These are phyloP conservation scores for Solanum commersonii DNA, from an alignment of 257 asterid species.

Conservation along the genomic window DNA sequence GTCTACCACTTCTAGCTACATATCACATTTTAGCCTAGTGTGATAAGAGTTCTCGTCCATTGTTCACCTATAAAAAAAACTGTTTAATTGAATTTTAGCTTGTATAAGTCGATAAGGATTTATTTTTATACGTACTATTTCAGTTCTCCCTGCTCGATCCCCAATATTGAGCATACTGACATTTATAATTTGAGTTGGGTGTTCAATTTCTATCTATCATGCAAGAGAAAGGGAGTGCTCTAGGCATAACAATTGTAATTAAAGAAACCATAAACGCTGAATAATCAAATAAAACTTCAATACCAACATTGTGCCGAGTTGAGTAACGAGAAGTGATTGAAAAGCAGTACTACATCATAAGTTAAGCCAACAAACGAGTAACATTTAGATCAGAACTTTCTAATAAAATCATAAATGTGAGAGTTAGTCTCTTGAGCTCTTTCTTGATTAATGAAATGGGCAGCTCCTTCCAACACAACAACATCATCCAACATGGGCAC, in stretches of 20 bases:
- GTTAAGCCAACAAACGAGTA: background rate
- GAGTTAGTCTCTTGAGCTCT: conserved; percentile 41
- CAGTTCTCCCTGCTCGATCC: too few relatives aligned
- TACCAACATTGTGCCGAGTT: background rate
- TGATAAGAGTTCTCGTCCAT: background rate
- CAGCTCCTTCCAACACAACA: conserved; percentile 52
- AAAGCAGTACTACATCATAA: background rate
- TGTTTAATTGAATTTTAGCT: background rate
- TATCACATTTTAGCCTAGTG: background rate
- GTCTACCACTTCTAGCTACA: background rate
- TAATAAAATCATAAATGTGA: conserved; percentile 43
- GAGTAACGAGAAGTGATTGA: background rate
- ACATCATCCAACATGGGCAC: conserved; percentile 73
- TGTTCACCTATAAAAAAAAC: background rate
- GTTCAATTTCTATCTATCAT: background rate
- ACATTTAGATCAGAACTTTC: conserved; percentile 13
- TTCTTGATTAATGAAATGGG: conserved; percentile 87
- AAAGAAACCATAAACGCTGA: background rate
- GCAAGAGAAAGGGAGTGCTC: background rate
- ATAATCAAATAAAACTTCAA: background rate
- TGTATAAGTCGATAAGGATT: too few relatives aligned
- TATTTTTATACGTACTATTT: too few relatives aligned
- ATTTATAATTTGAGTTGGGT: background rate
- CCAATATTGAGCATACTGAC: background rate
- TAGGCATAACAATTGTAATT: background rate